Base-by-base conservation (phyloP, 1,284 basidiomycete species). In the Paramarasmius palmivorus region DNA sequence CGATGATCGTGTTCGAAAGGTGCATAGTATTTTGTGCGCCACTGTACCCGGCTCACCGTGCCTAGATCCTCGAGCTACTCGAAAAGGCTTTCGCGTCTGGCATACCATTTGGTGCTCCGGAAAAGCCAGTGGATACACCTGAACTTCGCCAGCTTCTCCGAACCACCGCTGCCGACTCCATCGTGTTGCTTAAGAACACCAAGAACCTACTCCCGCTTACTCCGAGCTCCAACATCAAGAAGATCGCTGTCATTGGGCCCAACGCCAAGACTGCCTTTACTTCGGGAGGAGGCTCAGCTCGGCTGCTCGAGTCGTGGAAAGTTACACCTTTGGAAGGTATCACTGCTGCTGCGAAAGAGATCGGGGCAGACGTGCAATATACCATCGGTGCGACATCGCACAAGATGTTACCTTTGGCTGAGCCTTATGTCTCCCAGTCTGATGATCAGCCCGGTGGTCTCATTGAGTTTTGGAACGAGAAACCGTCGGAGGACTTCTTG, bases 161-260 rank as follows among this genome's bases (percentile, higher is more conserved):
- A 22, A 69, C 65, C 20, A 71, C 75, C 1, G 79, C 80, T 1
- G 71, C 71, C 2, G 72, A 76, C 36, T 65, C 73, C 6, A 71
- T 75, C 48, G 78, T 81, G 2, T 67, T 82, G 2, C 68, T 81
- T 34, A 82, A 81, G 64, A 82, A 82, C 60, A 69, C 76, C 1
- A 66, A 65, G 8, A 59, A 64, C 4, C 42, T 80, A 23, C 68
- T 82, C 6, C 79, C 79, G 0, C 68, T 82, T 19, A 55, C 63
- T 4, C 40, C 57, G 9, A 36, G 55, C 4, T 48, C 57, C 1
- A 54, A 58, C 1, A 45, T 63, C 54, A 76, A 73, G 59, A 74
- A 70, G 46, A 74, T 83, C 53, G 79, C 80, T 7, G 75, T 85
- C 50, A 81, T 84, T 53, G 83, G 83, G 0, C 77, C 79, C 19